Evolutionary conservation across 495 filamentous ascomycete genomes (phyloP), one percentile per base, ranked within the genome.

Genomic region (Podospora sp.): DNA sequence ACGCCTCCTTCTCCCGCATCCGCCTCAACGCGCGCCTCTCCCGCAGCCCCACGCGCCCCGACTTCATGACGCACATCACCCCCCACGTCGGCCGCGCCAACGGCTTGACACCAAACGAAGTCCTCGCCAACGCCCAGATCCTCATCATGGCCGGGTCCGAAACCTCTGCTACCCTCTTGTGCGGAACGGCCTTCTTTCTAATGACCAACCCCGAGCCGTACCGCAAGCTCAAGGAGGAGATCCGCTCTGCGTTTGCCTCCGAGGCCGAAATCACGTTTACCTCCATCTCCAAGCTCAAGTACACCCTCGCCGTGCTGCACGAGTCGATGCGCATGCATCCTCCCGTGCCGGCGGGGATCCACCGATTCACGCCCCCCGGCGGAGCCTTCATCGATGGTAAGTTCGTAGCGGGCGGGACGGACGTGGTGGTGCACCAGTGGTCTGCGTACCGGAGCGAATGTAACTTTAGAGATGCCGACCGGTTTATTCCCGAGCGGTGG

Each of bases 261-360:
- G 78, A 78, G 0, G 69, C 69, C 0, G 82, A 86, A 12, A 89
- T 91, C 56, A 83, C 73, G 3, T 61, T 85, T 0, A 27, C 75
- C 5, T 75, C 70, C 29, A 79, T 86, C 11, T 68, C 71, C 35
- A 71, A 75, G 1, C 72, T 89, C 7, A 46, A 75, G 1, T 90
- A 88, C 72, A 75, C 88, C 73, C 56, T 83, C 9, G 87, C 86
- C 3, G 82, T 82, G n/a, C 71, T 89, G 6, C 73, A 86, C 25
- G 88, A 90, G 72, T 69, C 78, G 1, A 72, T 90, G 77, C 81
- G 88, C 1, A 73, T 87, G 58, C 85, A 84, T 66, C 83, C 87
- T 1, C 85, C 87, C 0, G 76, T 83, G 0, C 78, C 83, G 0
- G 75, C 68, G 26, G 78, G 78, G 1, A 66, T 82, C 24, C 60